Conservation (phyloP, 768 basidiomycete species). For the Amanita phalloides region DNA sequence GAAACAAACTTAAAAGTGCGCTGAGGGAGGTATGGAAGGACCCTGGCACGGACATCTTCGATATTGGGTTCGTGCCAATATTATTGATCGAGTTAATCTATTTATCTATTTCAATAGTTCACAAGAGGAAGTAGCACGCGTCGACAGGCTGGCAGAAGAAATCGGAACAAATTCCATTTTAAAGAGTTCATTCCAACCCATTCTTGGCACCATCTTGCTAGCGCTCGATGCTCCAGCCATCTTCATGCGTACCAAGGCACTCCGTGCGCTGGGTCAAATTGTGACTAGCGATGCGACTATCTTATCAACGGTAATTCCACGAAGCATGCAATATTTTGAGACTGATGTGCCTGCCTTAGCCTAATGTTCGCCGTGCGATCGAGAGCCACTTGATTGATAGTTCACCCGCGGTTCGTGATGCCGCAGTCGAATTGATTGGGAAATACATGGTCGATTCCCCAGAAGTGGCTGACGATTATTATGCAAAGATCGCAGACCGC, state of each 20-base stretch:
- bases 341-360: constrained; percentile 25
- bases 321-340: not conserved
- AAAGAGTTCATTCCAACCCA: constrained; percentile 73
- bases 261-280: constrained; percentile 82
- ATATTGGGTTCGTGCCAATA: constrained; percentile 49
- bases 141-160: constrained; percentile 64
- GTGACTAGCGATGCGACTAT: constrained; percentile 83
- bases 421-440: constrained; percentile 95
- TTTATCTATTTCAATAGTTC: constrained; percentile 29
- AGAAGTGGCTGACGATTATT: constrained; percentile 84
- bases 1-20: constrained; percentile 46
- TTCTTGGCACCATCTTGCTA: constrained; percentile 67
- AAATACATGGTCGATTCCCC: constrained; percentile 91
- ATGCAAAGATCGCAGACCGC: constrained; percentile 77
- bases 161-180: constrained; percentile 71
- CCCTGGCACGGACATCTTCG: constrained; percentile 62
- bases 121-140: constrained; percentile 56
- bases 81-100: not conserved
- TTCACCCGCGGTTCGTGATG: constrained; percentile 92
- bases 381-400: constrained; percentile 85
- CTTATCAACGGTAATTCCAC: constrained; percentile 50
- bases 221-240: constrained; percentile 82
- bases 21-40: constrained; percentile 70
- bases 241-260: constrained; percentile 89
- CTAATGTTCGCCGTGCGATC: constrained; percentile 75